phyloP scores from a whole-genome alignment of 192 early-diverging fungal genomes.

The Radiomyces spectabilis region DNA sequence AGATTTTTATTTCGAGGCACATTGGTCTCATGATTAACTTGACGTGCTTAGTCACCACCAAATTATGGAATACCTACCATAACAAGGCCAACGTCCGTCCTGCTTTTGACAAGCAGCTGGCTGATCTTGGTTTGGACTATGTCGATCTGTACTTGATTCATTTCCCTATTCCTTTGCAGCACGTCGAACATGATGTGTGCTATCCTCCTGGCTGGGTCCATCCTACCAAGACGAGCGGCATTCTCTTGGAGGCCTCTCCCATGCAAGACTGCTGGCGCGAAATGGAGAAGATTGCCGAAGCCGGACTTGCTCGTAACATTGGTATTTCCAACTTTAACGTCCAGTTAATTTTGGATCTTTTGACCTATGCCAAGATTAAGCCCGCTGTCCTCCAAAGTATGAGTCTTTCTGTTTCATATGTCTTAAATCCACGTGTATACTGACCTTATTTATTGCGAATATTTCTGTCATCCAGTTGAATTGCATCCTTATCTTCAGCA shows the following conservation, averaged over 20 bases:
- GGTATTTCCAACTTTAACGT: slow-evolving; percentile 69
- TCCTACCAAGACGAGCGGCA: slow-evolving; percentile 15
- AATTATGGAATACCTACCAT: slow-evolving; percentile 66
- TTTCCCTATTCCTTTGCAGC: slow-evolving; percentile 47
- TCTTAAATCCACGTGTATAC: no score
- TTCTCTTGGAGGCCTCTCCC: slow-evolving; percentile 34
- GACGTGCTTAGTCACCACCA: slow-evolving; percentile 27
- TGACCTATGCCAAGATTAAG: slow-evolving; percentile 48
- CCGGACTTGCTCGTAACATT: slow-evolving; percentile 46
- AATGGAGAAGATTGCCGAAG: slow-evolving; percentile 64
- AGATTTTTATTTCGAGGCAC: no score
- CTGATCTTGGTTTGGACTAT: slow-evolving; percentile 45
- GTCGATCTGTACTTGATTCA: slow-evolving; percentile 70
- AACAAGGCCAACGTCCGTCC: slow-evolving; percentile 38
- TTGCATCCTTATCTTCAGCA: slow-evolving; percentile 71
- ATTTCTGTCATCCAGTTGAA: slow-evolving; percentile 58
- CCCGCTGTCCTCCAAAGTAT: slow-evolving; percentile 61
- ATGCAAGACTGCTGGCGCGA: slow-evolving; percentile 59
- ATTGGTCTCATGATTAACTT: no score
- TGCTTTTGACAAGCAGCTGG: slow-evolving; percentile 47
- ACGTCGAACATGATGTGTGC: slow-evolving; percentile 28
- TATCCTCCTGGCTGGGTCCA: slow-evolving; percentile 42
- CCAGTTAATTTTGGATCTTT: slow-evolving; percentile 38
- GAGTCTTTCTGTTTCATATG: no score
- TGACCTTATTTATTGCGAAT: no score